phyloP scores from a whole-genome alignment of 176 grass and related monocot species.

The Aegilops speltoides region DNA sequence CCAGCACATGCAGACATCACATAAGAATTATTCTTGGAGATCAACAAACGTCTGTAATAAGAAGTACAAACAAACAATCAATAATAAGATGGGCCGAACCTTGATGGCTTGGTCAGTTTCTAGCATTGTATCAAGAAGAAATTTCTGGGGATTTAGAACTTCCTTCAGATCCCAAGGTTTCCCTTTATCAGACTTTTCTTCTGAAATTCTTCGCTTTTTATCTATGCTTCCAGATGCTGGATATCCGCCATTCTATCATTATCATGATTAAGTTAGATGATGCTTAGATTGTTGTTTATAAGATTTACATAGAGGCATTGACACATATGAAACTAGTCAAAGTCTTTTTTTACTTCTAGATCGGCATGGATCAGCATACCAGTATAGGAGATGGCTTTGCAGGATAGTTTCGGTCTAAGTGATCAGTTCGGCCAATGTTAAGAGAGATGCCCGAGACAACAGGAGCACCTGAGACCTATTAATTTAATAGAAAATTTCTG shows the following conservation, averaged over 20 bases:
- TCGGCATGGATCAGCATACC: constrained; percentile 23
- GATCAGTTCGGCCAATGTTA: constrained; percentile 42
- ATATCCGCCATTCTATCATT: too few species aligned
- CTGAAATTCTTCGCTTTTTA: too few species aligned
- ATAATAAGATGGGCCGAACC: too few species aligned
- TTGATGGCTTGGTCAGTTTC: too few species aligned
- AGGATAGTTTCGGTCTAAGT: constrained; percentile 51
- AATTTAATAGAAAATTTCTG: background rate
- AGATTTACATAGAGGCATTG: background rate
- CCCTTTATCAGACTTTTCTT: too few species aligned
- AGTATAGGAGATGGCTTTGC: constrained; percentile 48
- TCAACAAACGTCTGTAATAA: background rate
- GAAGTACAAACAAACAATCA: background rate
- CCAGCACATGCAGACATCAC: background rate
- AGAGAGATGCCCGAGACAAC: constrained; percentile 48
- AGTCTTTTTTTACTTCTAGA: background rate
- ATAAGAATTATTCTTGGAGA: background rate
- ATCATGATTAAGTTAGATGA: too few species aligned
- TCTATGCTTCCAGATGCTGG: too few species aligned
- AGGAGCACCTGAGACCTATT: constrained; percentile 46
- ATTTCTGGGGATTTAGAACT: too few species aligned
- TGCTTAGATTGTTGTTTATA: background rate
- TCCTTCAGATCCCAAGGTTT: too few species aligned
- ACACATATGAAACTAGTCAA: background rate
- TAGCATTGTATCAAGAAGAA: too few species aligned